A percentile compares a stretch with the other conserved stretches of the same genome.
These are phyloP conservation scores for Pulveroboletus sp. DNA, from an alignment of 768 basidiomycete species.

Conservation along the genomic window DNA sequence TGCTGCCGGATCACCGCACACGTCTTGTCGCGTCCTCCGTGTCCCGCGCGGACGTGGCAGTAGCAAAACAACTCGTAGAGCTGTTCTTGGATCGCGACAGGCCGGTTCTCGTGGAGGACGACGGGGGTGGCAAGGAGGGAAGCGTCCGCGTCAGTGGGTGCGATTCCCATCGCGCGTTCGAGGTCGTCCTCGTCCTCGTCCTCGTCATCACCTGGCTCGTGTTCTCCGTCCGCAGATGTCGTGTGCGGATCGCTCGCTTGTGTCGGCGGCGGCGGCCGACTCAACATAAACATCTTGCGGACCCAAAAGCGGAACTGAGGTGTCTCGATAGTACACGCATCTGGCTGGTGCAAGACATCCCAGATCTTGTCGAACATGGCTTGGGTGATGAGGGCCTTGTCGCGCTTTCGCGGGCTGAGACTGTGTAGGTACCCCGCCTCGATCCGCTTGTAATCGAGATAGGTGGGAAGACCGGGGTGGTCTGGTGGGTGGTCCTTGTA, in stretches of 20 bases:
- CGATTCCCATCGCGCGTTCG: slow-evolving; percentile 19
- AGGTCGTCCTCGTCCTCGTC: slow-evolving; percentile 3
- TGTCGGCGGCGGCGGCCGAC: slow-evolving; percentile 19
- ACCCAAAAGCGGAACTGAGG: slow-evolving; percentile 84
- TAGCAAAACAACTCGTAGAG: slow-evolving; percentile 77
- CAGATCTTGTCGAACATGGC: slow-evolving; percentile 70
- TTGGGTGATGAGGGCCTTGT: slow-evolving; percentile 74
- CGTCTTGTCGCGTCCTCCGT: slow-evolving; percentile 82
- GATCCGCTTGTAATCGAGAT: slow-evolving; percentile 56
- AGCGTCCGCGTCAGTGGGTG: slow-evolving; percentile 10
- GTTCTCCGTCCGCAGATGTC: too few species aligned
- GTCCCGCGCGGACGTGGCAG: slow-evolving; percentile 61
- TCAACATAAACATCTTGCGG: slow-evolving; percentile 72
- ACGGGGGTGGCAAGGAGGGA: slow-evolving; percentile 33
- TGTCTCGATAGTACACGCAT: slow-evolving; percentile 42
- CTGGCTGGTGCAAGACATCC: slow-evolving; percentile 58
- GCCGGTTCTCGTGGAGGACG: slow-evolving; percentile 66
- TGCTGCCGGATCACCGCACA: slow-evolving; percentile 59
- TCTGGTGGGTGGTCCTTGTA: slow-evolving; percentile 11
- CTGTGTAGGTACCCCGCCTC: slow-evolving; percentile 56
- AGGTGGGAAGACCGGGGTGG: slow-evolving; percentile 57
- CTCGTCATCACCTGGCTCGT: too few species aligned
- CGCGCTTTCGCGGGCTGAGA: slow-evolving; percentile 55
- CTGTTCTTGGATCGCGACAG: slow-evolving; percentile 76
- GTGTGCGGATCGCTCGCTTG: not conserved